Conservation (phyloP, 1,284 basidiomycete species). For the Sporisorium graminicola region DNA sequence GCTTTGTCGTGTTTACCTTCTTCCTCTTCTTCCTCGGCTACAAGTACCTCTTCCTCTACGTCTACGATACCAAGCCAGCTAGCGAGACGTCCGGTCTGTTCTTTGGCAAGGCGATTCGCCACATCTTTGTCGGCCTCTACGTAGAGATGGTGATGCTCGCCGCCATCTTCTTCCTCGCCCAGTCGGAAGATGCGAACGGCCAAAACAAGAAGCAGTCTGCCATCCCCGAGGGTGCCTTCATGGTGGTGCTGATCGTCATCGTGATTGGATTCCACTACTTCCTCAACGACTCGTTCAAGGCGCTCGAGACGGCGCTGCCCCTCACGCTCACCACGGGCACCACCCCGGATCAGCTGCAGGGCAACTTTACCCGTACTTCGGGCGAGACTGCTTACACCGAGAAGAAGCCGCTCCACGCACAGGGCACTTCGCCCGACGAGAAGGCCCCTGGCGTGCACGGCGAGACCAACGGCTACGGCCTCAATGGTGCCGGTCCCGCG, state of each 20-base stretch:
- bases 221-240: conserved; percentile 74
- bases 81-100: conserved; percentile 92
- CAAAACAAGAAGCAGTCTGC: conserved; percentile 48
- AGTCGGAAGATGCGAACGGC: conserved; percentile 48
- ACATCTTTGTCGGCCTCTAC: conserved; percentile 84
- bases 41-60: conserved; percentile 74
- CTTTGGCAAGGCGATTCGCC: conserved; percentile 93
- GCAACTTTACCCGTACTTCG: conserved; percentile 33
- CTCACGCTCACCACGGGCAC: conserved; percentile 49
- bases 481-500: conserved; percentile 21
- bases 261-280: conserved; percentile 75
- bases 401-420: conserved; percentile 48
- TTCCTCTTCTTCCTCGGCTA: conserved; percentile 79
- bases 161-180: conserved; percentile 65
- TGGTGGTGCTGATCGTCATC: conserved; percentile 83
- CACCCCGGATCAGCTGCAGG: conserved; percentile 14
- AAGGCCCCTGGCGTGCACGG: conserved; percentile 11
- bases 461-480: conserved; percentile 19
- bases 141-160: conserved; percentile 64
- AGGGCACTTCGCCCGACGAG: conserved; percentile 17
- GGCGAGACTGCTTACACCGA: conserved; percentile 51
- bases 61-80: conserved; percentile 78
- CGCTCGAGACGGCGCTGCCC: conserved; percentile 59
- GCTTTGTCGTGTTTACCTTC: conserved; percentile 85
- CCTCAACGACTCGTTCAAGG: conserved; percentile 68